phyloP scores from a whole-genome alignment of 2,329 filamentous ascomycete species.

The Penicillium sp. region DNA sequence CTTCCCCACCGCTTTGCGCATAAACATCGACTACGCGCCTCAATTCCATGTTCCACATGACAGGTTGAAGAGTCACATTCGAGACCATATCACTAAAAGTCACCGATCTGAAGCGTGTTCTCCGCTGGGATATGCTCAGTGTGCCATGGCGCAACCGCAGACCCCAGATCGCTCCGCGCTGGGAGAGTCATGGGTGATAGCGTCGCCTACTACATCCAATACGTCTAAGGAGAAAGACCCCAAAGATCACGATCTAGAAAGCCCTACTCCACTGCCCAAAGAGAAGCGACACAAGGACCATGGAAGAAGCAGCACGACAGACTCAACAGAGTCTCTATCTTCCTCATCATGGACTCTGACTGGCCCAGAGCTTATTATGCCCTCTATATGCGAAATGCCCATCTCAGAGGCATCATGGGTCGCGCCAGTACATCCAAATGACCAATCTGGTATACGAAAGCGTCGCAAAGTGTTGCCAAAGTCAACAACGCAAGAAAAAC shows the following conservation, averaged over 20 bases:
- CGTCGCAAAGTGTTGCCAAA: conserved; percentile 20
- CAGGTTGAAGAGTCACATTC: conserved; percentile 1
- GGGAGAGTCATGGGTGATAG: conserved; percentile 41
- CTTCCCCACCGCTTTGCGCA: conserved; percentile 23
- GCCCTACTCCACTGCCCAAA: conserved; percentile 8
- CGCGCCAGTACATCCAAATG: conserved; percentile 24
- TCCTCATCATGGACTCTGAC: conserved; percentile 29
- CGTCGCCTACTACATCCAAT: conserved; percentile 18
- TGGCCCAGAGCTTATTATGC: conserved; percentile 42
- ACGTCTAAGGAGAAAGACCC: conserved; percentile 9
- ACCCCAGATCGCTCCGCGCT: conserved; percentile 23
- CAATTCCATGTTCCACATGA: not conserved
- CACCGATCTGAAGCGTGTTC: not conserved
- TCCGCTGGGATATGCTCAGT: conserved; percentile 13
- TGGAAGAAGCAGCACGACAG: conserved; percentile 2
- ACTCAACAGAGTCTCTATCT: conserved; percentile 23
- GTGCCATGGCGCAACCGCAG: conserved; percentile 16
- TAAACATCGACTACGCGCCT: conserved; percentile 1
- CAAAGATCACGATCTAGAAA: conserved; percentile 3
- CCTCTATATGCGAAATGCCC: conserved; percentile 37
- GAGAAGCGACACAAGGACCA: conserved; percentile 5
- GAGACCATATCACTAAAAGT: not conserved
- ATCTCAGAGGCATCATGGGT: conserved; percentile 36
- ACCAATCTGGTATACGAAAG: conserved; percentile 20
- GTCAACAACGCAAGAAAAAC: not conserved